Evolutionary conservation across 1,284 basidiomycete species (phyloP).

Genomic region (Cerrena zonata): DNA sequence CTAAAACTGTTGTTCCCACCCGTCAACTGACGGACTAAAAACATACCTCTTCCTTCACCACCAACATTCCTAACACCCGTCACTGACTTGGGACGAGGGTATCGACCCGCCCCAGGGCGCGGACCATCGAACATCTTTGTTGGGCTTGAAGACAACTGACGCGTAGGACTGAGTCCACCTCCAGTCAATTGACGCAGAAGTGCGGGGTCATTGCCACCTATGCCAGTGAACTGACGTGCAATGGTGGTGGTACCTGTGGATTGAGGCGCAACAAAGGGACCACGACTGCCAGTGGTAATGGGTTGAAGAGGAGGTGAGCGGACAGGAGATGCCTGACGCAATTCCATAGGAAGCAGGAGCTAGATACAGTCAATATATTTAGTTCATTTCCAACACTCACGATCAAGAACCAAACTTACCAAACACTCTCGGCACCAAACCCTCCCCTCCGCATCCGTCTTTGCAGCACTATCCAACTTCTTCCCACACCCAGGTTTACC

Average conservation of each 20-base stretch:
- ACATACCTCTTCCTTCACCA: conserved; percentile 35
- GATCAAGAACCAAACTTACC: conserved; percentile 38
- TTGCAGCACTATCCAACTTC: conserved; percentile 76
- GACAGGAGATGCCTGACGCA: conserved; percentile 45
- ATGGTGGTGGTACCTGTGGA: conserved; percentile 66
- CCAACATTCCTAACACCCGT: conserved; percentile 28
- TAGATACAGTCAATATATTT: too few relatives aligned
- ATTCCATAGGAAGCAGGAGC: conserved; percentile 50
- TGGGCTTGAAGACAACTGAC: conserved; percentile 36
- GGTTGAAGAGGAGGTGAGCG: conserved; percentile 40
- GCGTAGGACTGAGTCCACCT: conserved; percentile 57
- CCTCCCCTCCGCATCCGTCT: conserved; percentile 58
- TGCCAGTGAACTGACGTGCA: conserved; percentile 68
- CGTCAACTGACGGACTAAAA: conserved; percentile 56
- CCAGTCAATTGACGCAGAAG: conserved; percentile 60
- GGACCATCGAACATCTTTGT: conserved; percentile 31
- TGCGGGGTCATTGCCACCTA: conserved; percentile 37
- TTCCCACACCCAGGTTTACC: conserved; percentile 73
- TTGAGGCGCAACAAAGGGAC: conserved; percentile 41
- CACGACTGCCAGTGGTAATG: conserved; percentile 39
- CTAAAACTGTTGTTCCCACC: conserved; percentile 35
- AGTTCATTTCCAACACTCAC: too few relatives aligned
- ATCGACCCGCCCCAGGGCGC: conserved; percentile 18
- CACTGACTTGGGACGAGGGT: conserved; percentile 32
- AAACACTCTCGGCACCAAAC: conserved; percentile 80